phyloP scores from a whole-genome alignment of 2,329 filamentous ascomycete genomes.

The Paraconiothyrium sp. region DNA sequence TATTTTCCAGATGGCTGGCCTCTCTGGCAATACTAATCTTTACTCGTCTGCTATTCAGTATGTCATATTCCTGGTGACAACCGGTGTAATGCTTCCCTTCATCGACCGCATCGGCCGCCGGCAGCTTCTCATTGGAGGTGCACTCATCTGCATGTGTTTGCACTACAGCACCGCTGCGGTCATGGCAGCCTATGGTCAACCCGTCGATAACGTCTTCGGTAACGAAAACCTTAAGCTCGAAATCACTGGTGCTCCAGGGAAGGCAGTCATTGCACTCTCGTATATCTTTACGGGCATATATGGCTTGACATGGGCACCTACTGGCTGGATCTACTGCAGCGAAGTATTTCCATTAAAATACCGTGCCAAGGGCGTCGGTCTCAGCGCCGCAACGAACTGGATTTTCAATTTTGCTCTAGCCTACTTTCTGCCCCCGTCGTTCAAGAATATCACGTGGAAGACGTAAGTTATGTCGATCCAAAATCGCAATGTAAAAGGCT shows the following conservation, averaged over 20 bases:
- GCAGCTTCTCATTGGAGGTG: constrained; percentile 55
- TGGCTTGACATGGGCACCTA: constrained; percentile 69
- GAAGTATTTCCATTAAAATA: constrained; percentile 72
- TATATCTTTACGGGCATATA: constrained; percentile 73
- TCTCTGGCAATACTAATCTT: constrained; percentile 61
- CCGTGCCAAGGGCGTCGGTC: constrained; percentile 67
- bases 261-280: constrained; percentile 72
- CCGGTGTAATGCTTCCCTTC: constrained; percentile 52
- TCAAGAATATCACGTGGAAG: constrained; percentile 67
- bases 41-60: constrained; percentile 54
- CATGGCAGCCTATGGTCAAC: constrained; percentile 7
- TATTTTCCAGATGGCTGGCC: constrained; percentile 68
- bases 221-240: constrained; percentile 64
- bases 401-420: constrained; percentile 67
- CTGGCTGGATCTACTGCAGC: constrained; percentile 72
- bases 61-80: constrained; percentile 55
- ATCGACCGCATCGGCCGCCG: constrained; percentile 54
- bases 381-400: constrained; percentile 60
- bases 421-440: constrained; percentile 64
- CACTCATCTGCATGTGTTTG: constrained; percentile 53
- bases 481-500: not conserved
- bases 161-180: constrained; percentile 44
- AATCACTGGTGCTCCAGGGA: constrained; percentile 63
- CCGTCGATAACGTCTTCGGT: constrained; percentile 51
- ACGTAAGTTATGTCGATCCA: constrained; percentile 59